Conservation (phyloP, 1,139 yeast species). For the Geotrichum bryndzae region DNA sequence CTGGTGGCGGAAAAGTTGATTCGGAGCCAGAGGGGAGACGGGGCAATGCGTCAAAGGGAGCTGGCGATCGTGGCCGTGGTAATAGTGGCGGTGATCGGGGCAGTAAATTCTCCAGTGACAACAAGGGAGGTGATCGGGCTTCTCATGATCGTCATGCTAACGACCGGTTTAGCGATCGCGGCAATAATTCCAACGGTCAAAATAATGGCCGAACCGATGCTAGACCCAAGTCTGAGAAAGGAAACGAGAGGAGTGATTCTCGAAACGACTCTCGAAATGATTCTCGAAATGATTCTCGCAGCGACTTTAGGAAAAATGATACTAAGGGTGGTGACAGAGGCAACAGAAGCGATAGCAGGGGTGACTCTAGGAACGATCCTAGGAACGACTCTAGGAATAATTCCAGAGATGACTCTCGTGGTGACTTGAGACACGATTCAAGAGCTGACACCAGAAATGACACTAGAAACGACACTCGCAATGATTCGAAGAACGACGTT, state of each 20-base stretch:
- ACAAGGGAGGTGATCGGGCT: background rate
- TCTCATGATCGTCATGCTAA: background rate
- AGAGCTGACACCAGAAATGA: background rate
- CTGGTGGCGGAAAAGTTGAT: background rate
- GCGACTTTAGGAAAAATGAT: background rate
- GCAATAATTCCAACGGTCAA: background rate
- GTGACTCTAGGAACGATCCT: background rate
- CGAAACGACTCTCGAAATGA: constrained; percentile 1
- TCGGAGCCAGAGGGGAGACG: background rate
- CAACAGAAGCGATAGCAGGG: background rate
- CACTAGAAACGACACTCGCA: background rate
- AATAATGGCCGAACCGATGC: background rate
- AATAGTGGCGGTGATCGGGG: background rate
- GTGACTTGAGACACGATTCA: background rate
- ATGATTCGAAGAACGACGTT: background rate
- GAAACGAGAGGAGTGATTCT: background rate
- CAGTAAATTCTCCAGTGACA: background rate
- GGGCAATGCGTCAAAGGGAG: background rate
- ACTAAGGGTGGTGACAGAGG: background rate
- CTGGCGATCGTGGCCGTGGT: constrained; percentile 5
- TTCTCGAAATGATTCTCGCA: background rate
- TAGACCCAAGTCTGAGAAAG: background rate
- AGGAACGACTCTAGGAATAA: background rate
- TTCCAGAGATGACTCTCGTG: background rate
- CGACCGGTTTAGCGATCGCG: background rate